These are phyloP conservation scores for Calonectria montana DNA, from an alignment of 2,329 filamentous ascomycete genomes.

Conservation along the genomic window DNA sequence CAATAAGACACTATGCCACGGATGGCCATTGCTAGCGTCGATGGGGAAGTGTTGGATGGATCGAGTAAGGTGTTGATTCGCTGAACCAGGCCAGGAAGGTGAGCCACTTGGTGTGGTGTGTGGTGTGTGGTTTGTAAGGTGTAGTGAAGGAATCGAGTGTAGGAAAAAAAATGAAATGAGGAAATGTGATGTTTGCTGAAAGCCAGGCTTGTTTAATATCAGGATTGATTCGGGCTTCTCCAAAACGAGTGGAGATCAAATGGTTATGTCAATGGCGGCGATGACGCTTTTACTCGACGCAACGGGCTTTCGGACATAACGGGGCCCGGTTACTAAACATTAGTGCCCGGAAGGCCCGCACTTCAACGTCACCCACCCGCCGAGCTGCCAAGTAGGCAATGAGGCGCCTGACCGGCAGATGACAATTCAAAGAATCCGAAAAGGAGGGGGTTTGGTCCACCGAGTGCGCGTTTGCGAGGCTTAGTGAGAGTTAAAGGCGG, in stretches of 20 bases:
- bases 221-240: neutral
- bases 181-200: conserved; percentile 12
- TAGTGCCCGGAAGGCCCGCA: neutral
- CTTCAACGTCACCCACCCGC: conserved; percentile 4
- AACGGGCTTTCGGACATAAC: conserved; percentile 22
- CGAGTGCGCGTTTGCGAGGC: neutral
- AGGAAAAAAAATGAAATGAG: neutral
- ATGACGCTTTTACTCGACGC: conserved; percentile 19
- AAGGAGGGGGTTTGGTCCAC: neutral
- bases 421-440: neutral
- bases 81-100: neutral
- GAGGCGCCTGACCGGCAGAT: neutral
- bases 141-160: too few species aligned
- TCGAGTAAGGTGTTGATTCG: conserved; percentile 6
- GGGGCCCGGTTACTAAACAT: neutral
- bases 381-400: neutral
- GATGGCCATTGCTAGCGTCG: conserved; percentile 43
- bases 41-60: neutral
- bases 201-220: conserved; percentile 5
- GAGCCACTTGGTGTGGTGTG: neutral
- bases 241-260: neutral
- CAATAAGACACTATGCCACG: conserved; percentile 52
- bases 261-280: conserved; percentile 7
- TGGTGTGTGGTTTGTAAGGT: too few species aligned
- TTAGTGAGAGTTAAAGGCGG: neutral